Percentiles rank a stretch among this genome's conserved stretches.
Evolutionary conservation across 768 basidiomycete species (phyloP).

Genomic region (Mycena maculata): DNA sequence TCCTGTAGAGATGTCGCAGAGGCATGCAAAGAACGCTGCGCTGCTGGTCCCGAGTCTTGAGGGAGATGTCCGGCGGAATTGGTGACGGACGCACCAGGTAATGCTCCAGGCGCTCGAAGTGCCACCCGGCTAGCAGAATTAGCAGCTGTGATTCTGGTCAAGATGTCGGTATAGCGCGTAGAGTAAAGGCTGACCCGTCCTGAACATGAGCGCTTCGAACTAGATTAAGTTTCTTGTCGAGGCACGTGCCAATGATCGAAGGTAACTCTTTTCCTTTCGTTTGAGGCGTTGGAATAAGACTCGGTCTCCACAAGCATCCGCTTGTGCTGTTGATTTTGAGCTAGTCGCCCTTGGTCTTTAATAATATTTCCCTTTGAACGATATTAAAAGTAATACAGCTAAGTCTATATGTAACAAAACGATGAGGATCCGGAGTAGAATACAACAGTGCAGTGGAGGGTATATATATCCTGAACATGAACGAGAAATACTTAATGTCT

Average conservation of each 20-base stretch:
- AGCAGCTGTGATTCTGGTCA: slow-evolving; percentile 33
- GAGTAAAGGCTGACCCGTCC: slow-evolving; percentile 28
- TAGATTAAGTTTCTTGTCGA: background rate
- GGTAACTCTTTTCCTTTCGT: too few relatives aligned
- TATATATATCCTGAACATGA: too few relatives aligned
- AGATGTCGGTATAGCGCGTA: background rate
- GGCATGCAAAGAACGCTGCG: slow-evolving; percentile 67
- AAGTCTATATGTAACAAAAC: slow-evolving; percentile 28
- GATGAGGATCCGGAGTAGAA: slow-evolving; percentile 25
- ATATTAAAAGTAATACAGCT: slow-evolving; percentile 8
- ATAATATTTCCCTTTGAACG: too few relatives aligned
- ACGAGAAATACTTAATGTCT: too few relatives aligned
- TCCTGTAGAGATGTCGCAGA: slow-evolving; percentile 56
- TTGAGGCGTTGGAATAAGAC: too few relatives aligned
- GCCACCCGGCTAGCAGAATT: slow-evolving; percentile 57
- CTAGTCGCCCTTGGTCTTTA: background rate
- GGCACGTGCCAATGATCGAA: too few relatives aligned
- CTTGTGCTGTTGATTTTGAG: slow-evolving; percentile 2
- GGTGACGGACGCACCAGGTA: slow-evolving; percentile 43
- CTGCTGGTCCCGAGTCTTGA: slow-evolving; percentile 45
- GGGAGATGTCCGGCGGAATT: background rate
- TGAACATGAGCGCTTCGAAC: slow-evolving; percentile 27
- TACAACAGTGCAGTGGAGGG: slow-evolving; percentile 28
- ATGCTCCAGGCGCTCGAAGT: slow-evolving; percentile 52
- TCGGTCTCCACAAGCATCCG: too few relatives aligned